A percentile compares a stretch with the other conserved stretches of the same genome.
Evolutionary conservation across 345 rosid genomes (phyloP).

Genomic region (Ceriops tagal): DNA sequence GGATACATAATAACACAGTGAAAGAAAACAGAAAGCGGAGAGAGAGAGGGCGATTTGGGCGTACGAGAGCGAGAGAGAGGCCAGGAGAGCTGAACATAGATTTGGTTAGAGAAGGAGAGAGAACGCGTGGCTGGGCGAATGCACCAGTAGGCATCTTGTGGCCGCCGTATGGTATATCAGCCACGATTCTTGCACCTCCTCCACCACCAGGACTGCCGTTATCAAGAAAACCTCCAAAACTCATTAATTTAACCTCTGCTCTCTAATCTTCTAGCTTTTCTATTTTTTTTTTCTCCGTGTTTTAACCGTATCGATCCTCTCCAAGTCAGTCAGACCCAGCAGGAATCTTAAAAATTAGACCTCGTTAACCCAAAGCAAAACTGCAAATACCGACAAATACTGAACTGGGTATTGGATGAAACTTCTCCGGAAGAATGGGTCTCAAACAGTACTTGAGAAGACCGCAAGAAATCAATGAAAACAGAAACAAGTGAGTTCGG

Average conservation of each 20-base stretch:
- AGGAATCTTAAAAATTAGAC: no score
- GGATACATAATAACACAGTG: background rate
- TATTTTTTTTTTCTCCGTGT: background rate
- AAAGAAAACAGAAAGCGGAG: background rate
- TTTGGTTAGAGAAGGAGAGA: slow-evolving; percentile 48
- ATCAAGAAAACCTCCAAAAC: slow-evolving; percentile 75
- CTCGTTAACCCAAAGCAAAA: no score
- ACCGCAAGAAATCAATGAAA: background rate
- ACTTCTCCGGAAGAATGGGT: no score
- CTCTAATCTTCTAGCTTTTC: slow-evolving; percentile 6
- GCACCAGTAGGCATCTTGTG: slow-evolving; percentile 50
- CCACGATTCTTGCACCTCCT: slow-evolving; percentile 44
- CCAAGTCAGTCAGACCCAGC: background rate
- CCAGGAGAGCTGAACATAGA: slow-evolving; percentile 70
- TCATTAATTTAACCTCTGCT: slow-evolving; percentile 37
- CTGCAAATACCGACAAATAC: no score
- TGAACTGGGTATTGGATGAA: no score
- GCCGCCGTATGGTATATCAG: slow-evolving; percentile 42
- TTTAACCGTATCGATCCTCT: background rate
- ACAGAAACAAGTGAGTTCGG: background rate
- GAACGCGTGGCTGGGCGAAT: slow-evolving; percentile 49
- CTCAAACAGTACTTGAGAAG: no score
- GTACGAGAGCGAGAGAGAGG: slow-evolving; percentile 80
- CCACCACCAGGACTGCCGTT: slow-evolving; percentile 32
- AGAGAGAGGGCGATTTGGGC: background rate